Conservation (phyloP, 1,139 yeast species). For the Williopsis jadinii region DNA sequence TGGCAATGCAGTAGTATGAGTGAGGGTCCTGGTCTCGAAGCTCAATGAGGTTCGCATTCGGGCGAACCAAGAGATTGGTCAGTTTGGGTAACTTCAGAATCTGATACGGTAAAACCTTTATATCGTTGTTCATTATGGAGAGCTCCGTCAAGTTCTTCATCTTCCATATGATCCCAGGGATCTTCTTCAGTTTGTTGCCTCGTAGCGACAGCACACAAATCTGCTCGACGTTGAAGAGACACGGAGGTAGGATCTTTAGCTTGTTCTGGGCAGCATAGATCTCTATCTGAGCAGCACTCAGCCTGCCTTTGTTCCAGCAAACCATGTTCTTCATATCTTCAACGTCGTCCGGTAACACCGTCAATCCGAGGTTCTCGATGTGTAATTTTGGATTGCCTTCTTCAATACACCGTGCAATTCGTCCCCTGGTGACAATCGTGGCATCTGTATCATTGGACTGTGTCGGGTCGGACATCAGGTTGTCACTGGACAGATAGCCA, state of each 20-base stretch:
- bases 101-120: constrained; percentile 49
- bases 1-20: constrained; percentile 11
- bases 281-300: constrained; percentile 33
- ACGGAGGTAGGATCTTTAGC: constrained; percentile 44
- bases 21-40: constrained; percentile 13
- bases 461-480: constrained; percentile 10
- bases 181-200: constrained; percentile 38
- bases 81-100: constrained; percentile 38
- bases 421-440: constrained; percentile 12
- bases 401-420: constrained; percentile 24
- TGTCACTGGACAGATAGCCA: constrained; percentile 20
- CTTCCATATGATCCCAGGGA: constrained; percentile 47
- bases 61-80: constrained; percentile 40
- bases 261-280: constrained; percentile 45
- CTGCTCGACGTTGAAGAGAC: constrained; percentile 41
- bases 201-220: constrained; percentile 50
- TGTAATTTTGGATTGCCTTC: constrained; percentile 31
- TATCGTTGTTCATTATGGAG: constrained; percentile 44
- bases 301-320: constrained; percentile 29
- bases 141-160: constrained; percentile 40
- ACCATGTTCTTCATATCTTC: constrained; percentile 47
- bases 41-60: constrained; percentile 35
- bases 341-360: constrained; percentile 46
- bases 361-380: constrained; percentile 37
- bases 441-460: constrained; percentile 12